phyloP scores from a whole-genome alignment of 352 stramenopile genomes.

The Albugo laibachii region DNA sequence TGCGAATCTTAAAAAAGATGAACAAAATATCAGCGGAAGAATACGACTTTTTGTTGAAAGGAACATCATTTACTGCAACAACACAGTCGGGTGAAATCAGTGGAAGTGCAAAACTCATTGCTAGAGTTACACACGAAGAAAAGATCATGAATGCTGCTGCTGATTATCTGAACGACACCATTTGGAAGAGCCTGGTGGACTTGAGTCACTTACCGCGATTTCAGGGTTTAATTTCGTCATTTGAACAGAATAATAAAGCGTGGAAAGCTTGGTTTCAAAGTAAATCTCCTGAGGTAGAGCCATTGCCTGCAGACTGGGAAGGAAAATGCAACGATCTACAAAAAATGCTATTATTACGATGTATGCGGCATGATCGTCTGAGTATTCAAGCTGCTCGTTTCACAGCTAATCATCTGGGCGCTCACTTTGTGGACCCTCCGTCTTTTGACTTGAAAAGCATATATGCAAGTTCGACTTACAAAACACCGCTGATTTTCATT shows the following conservation, averaged over 20 bases:
- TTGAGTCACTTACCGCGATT: conserved; percentile 81
- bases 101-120: neutral
- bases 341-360: conserved; percentile 84
- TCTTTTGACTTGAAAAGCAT: conserved; percentile 84
- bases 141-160: conserved; percentile 59
- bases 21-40: conserved; percentile 84
- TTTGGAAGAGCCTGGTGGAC: conserved; percentile 84
- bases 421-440: conserved; percentile 85
- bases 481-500: conserved; percentile 90
- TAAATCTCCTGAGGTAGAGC: conserved; percentile 76
- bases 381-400: conserved; percentile 85
- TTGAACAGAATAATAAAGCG: conserved; percentile 71
- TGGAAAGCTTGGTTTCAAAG: conserved; percentile 78
- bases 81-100: conserved; percentile 11
- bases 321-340: conserved; percentile 87
- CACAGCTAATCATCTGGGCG: conserved; percentile 78
- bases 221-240: conserved; percentile 73
- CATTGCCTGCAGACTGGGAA: conserved; percentile 85
- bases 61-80: conserved; percentile 20
- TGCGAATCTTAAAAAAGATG: conserved; percentile 80
- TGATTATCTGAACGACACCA: conserved; percentile 67
- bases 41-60: conserved; percentile 90
- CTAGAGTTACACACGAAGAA: conserved; percentile 31
- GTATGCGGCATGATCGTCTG: conserved; percentile 81
- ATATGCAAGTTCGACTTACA: conserved; percentile 72